Evolutionary conservation across 176 grass and related monocot species (phyloP), one percentile per base, ranked within the genome.

Genomic region (Areca catechu): DNA sequence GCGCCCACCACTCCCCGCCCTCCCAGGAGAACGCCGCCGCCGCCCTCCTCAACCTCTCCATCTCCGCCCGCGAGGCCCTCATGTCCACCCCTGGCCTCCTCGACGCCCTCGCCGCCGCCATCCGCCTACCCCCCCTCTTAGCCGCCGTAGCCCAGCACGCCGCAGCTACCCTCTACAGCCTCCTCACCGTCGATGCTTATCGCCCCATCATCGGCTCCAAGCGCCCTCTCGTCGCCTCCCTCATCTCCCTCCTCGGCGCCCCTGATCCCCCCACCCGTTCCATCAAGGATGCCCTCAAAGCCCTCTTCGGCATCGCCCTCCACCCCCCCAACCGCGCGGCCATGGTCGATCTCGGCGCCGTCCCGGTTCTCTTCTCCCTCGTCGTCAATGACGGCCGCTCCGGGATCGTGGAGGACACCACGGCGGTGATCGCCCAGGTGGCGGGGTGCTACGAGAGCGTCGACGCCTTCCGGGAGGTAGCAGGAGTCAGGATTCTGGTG

Each of bases 241-340:
- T 98, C 16, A 68, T 92, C 43, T 49, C 81, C 15, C 81, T 98
- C 51, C 24, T 92, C 54, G 78, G 70, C 24, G 23, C 54, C 0
- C 17, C 72, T 0, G 51, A 53, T 1, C 4, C 22, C 15, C 61
- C 43, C 24, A 92, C 88, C 9, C 84, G 88, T 28, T 69, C 76
- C 21, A 74, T 78, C 27, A 98, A 89, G 82, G 94, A 98, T 74
- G 81, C 87, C 16, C 81, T 98, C 24, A 98, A 86, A 78, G 94
- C 94, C 18, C 73, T 98, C 21, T 98, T 92, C 58, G 84, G 62
- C n/a, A 50, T 78, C 15, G 75, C 84, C 4, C 70, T 92, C 7
- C 68, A 93, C 72, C 81, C 79, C 57, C 94, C 84, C 50, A 86
- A 83, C 73, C 88, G 88, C n/a, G 60, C 78, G 0, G 5, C 56